Conservation (phyloP, 257 asterid species). For the Solanum chilense region DNA sequence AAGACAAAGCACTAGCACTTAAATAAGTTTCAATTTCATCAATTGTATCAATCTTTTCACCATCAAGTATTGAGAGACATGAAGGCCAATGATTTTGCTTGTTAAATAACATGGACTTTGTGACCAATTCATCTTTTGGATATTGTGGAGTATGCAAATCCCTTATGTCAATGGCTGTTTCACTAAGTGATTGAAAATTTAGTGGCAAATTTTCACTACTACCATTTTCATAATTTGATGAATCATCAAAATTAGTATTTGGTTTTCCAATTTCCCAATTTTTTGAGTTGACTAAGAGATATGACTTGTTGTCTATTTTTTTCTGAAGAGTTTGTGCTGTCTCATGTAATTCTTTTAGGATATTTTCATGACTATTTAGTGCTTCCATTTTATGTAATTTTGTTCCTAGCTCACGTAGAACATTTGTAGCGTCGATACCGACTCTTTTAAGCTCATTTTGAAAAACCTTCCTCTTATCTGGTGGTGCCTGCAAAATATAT, state of each 20-base stretch:
- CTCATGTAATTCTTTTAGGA: slow-evolving; percentile 36
- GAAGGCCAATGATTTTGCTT: slow-evolving; percentile 28
- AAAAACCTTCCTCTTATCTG: slow-evolving; percentile 26
- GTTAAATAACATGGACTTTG: neutral
- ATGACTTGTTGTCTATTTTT: slow-evolving; percentile 25
- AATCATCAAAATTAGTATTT: slow-evolving; percentile 1
- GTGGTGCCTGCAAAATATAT: slow-evolving; percentile 22
- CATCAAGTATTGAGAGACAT: slow-evolving; percentile 15
- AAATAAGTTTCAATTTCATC: slow-evolving; percentile 15
- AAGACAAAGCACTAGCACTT: slow-evolving; percentile 37
- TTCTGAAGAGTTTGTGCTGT: slow-evolving; percentile 42
- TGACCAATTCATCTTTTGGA: neutral
- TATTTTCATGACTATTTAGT: neutral
- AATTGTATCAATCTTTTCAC: neutral
- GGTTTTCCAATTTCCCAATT: slow-evolving; percentile 20
- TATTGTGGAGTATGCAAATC: neutral
- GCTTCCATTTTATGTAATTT: slow-evolving; percentile 26
- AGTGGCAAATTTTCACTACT: neutral
- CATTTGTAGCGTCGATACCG: slow-evolving; percentile 20
- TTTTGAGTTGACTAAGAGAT: slow-evolving; percentile 21
- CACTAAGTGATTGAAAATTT: slow-evolving; percentile 15
- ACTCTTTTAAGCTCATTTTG: slow-evolving; percentile 12
- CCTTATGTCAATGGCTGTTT: slow-evolving; percentile 6
- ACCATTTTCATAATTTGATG: neutral
- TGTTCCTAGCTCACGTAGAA: slow-evolving; percentile 9